Base-by-base conservation (phyloP, 257 asterid species). In the Solanum corneliomulleri region DNA sequence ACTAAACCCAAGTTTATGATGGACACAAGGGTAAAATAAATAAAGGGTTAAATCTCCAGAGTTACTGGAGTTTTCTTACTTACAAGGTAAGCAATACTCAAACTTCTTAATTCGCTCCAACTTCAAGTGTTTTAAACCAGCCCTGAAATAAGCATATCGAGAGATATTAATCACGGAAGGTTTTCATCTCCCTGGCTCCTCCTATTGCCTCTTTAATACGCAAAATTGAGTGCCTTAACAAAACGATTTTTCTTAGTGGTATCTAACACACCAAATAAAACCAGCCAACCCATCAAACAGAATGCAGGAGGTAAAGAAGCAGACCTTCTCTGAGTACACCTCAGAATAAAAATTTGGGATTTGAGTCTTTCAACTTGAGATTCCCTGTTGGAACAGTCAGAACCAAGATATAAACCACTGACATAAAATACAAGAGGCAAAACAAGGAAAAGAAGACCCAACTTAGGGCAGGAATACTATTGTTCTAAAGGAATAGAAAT, bases 311-410 rank as follows among this genome's bases (percentile, higher is more conserved):
- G 71, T 25, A 58, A 81, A 16, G 3, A 62, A 44, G 25, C 25
- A 85, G 89, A 97, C 99, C 99, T 96, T 90, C 99, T 93, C 89
- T 97, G 99, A 1, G 91, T 95, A 86, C 99, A 97, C 86, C 96
- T 89, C 92, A 96, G 87, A 85, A 97, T 96, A 86, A 94, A 96
- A 72, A 97, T 95, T 87, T 94, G 97, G 39, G 98, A 94, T 52
- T 93, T 96, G 35, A 97, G 97, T 87, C 96, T 92, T 93, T 97
- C 99, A 90, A 97, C 99, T 89, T 92, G 97, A 88, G 96, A 89
- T n/a, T 89, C 97, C 95, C 99, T 97, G 92, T 41, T 33, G 77
- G 86, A 81, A 52, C 25, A 56, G 16, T 81, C 44, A 49, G 68
- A 77, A 47, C 45, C 69, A 49, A 49, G 25, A 47, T 81, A 80